These are phyloP conservation scores for Globisporangium recalcitrans DNA, from an alignment of 352 stramenopile genomes.

Conservation along the genomic window DNA sequence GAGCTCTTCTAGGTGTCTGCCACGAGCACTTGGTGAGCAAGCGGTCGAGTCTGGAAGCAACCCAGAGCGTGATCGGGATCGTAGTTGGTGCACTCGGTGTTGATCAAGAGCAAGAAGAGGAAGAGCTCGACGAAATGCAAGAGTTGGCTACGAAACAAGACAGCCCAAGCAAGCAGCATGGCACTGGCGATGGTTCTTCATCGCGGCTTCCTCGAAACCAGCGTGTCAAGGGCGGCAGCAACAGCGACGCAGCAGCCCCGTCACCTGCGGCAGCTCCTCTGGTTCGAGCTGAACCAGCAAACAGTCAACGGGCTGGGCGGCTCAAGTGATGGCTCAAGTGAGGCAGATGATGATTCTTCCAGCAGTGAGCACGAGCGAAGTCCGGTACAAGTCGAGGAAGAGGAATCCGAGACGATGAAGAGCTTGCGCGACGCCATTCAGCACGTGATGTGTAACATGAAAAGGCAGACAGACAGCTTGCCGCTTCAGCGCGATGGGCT, in stretches of 20 bases:
- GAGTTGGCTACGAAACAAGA: not conserved
- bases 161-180: not conserved
- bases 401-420: slow-evolving; percentile 1
- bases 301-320: not conserved
- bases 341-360: not conserved
- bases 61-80: slow-evolving; percentile 21
- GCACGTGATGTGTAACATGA: slow-evolving; percentile 43
- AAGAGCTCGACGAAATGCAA: not conserved
- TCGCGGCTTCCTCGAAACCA: not conserved
- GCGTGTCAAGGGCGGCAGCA: not conserved
- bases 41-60: slow-evolving; percentile 26
- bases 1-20: slow-evolving; percentile 35
- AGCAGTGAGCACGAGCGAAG: not conserved
- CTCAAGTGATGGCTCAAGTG: not conserved
- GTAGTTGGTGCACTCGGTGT: slow-evolving; percentile 14
- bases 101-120: slow-evolving; percentile 3
- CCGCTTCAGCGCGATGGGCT: slow-evolving; percentile 46
- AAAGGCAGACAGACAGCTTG: slow-evolving; percentile 26
- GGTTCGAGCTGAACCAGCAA: not conserved
- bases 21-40: slow-evolving; percentile 35
- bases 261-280: not conserved
- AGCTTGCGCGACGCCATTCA: slow-evolving; percentile 22
- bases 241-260: not conserved
- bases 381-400: not conserved
- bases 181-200: not conserved